Base-by-base conservation (phyloP, 352 stramenopile species). In the Pythium rishiriense region DNA sequence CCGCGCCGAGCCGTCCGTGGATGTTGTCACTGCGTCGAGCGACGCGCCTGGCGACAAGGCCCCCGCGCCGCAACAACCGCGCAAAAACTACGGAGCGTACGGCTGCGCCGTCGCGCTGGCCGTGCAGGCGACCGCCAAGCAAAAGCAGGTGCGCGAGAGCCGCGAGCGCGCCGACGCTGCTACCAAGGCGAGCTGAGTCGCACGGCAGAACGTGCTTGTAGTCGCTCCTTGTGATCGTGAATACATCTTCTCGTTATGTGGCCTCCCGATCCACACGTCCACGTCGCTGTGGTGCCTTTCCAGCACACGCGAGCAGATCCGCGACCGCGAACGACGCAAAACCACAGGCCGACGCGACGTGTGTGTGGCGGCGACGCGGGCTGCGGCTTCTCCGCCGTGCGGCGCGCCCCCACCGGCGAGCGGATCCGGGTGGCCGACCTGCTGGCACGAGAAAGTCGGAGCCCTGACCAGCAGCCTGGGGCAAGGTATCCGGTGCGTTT, bases 61-160 rank as follows among this genome's bases (percentile, higher is more conserved):
- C 25, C 7, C 56, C 14, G 31, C 58, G n/a, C 6, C 41, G 37
- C 43, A 49, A 15, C 49, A 37, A 29, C 58, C 48, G 25, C 48
- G 56, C 49, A 46, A 70, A 50, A 70, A 66, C 45, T 70, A 58
- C 19, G 64, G 64, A 6, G 64, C 64, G 25, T 70, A 70, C 43
- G 64, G 64, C 24, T 70, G 64, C 42, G 64, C 64, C 0, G 42
- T 66, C 15, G 41, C 55, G 3, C 35, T 61, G 31, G 56, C 50
- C 10, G 43, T 66, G 24, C 50, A 61, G 24, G 64, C 64, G 11
- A 58, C 39, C 21, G 56, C 48, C 48, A 70, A 70, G 57, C 62
- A 69, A 33, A n/a, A 60, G 15, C 17, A 64, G 22, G 7, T 43
- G 4, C 54, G 62, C 6, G 45, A 53, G 22, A 22, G 41, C 37